Conservation (phyloP, 768 basidiomycete genomes). For the Calvatia gigantea region DNA sequence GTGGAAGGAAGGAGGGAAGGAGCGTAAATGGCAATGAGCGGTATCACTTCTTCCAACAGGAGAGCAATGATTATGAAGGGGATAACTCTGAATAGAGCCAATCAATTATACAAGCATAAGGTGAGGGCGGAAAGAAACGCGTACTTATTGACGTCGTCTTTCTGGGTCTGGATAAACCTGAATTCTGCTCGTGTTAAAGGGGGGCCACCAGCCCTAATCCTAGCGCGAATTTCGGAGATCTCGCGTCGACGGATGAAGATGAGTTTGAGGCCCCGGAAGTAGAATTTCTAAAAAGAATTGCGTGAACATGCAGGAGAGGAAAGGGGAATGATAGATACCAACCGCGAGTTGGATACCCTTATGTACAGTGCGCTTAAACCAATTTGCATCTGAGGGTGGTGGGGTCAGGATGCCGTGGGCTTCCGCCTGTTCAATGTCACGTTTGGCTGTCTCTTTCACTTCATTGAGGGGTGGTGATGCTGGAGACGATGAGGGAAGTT, state of each 20-base stretch:
- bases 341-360: slow-evolving; percentile 46
- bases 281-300: slow-evolving; percentile 71
- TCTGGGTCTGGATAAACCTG: slow-evolving; percentile 64
- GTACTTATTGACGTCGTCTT: slow-evolving; percentile 69
- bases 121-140: slow-evolving; percentile 16
- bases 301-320: neutral
- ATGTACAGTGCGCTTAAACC: slow-evolving; percentile 47
- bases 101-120: neutral
- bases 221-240: slow-evolving; percentile 48
- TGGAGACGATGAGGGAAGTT: slow-evolving; percentile 6
- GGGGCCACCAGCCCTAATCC: slow-evolving; percentile 56
- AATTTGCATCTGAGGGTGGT: slow-evolving; percentile 58
- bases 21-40: slow-evolving; percentile 81
- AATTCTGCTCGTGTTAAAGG: slow-evolving; percentile 66
- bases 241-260: slow-evolving; percentile 61
- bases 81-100: slow-evolving; percentile 50
- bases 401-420: slow-evolving; percentile 67
- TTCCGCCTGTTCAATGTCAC: slow-evolving; percentile 63
- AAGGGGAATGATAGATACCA: slow-evolving; percentile 16
- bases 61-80: slow-evolving; percentile 76
- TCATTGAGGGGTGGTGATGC: slow-evolving; percentile 21
- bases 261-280: slow-evolving; percentile 71
- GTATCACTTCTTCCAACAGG: slow-evolving; percentile 77
- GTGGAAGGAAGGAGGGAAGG: slow-evolving; percentile 85
- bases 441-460: slow-evolving; percentile 50